These are phyloP conservation scores for Leishmania gerbilli DNA, from an alignment of 208 protist species.

Conservation along the genomic window DNA sequence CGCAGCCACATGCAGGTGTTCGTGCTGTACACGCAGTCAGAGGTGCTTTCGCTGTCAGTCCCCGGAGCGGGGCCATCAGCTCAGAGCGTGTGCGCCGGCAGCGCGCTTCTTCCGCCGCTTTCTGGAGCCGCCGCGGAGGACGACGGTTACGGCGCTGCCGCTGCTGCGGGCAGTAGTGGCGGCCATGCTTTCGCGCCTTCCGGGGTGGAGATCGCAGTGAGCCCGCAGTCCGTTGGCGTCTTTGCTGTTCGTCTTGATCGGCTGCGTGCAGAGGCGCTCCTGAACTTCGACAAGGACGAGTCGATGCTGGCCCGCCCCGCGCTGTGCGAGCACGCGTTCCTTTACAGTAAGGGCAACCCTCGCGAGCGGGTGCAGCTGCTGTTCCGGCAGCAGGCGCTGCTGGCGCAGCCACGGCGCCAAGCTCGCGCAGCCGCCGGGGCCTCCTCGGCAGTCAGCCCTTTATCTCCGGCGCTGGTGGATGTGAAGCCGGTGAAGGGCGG, in stretches of 20 bases:
- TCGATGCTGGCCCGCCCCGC: slow-evolving; percentile 30
- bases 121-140: slow-evolving; percentile 1
- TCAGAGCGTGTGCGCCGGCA: slow-evolving; percentile 6
- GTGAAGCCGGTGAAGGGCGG: slow-evolving; percentile 50
- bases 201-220: slow-evolving; percentile 34
- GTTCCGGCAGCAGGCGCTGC: slow-evolving; percentile 37
- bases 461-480: slow-evolving; percentile 18
- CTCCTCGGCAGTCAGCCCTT: slow-evolving; percentile 7
- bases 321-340: slow-evolving; percentile 69
- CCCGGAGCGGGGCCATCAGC: background rate
- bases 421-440: background rate
- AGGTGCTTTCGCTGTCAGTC: slow-evolving; percentile 33
- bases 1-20: slow-evolving; percentile 32
- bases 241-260: slow-evolving; percentile 75
- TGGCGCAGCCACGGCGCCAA: slow-evolving; percentile 13
- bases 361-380: slow-evolving; percentile 60
- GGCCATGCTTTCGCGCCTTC: background rate
- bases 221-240: slow-evolving; percentile 36
- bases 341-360: slow-evolving; percentile 75
- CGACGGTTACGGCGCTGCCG: background rate
- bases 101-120: slow-evolving; percentile 12
- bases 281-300: slow-evolving; percentile 68
- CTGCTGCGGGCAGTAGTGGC: background rate
- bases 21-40: slow-evolving; percentile 42
- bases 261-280: slow-evolving; percentile 57